Base-by-base conservation (phyloP, 495 filamentous ascomycete species). In the Amphirosellinia nigrospora region DNA sequence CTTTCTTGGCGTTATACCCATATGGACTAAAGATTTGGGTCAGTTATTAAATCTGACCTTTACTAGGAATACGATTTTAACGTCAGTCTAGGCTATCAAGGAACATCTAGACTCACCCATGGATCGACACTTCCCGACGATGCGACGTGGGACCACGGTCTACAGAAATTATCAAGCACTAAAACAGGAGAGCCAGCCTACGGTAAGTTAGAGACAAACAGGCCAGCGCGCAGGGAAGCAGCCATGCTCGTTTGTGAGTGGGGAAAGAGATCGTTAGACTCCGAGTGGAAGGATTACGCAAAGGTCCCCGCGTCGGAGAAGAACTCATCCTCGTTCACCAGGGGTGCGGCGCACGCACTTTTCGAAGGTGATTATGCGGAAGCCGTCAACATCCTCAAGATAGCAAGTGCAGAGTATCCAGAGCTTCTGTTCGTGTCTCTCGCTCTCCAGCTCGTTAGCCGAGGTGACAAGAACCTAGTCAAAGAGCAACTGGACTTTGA, bases 221-320 rank as follows among this genome's bases (percentile, higher is more conserved):
- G 86, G 73, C 87, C 90, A 1, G 87, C 92, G 50, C 93, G 95
- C 69, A 86, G 96, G 26, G 89, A 91, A 61, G 71, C 67, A 41
- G 72, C 84, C 94, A 16, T 95, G 91, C 75, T 88, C 97, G 89
- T 96, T 56, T 96, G 92, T 71, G 90, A 90, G 16, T 92, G 93
- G 79, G 86, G 88, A 6, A 81, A 88, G 48, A 32, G 5, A 38
- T 72, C 72, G 21, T 81, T 88, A 32, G 85, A 91, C 39, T 80
- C 93, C 1, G 88, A 94, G 9, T 72, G 77, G 16, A 69, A 73
- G 26, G 75, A 81, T n/a, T 76, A 77, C 66, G 81, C 85, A 34
- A 81, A 79, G 63, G 84, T 75, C 79, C 79, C 79, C 7, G 77
- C 72, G 13, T 80, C 94, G 1, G 87, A 89, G 70, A 82, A 82